Evolutionary conservation across 176 grass and related monocot species (phyloP).

Genomic region (Oryza officinalis): DNA sequence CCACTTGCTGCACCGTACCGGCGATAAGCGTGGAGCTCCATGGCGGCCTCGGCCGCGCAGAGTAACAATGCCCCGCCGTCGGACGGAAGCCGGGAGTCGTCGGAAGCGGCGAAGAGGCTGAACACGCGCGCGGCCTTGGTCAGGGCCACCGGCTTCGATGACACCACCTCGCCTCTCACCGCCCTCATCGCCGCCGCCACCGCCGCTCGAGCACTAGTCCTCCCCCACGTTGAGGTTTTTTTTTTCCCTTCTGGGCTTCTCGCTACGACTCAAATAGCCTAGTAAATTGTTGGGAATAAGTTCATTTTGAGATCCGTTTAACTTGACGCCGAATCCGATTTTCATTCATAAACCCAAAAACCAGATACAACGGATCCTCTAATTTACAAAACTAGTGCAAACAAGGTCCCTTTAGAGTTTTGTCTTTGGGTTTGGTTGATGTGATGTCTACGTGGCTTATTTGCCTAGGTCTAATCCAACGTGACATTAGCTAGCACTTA

Average conservation of each 20-base stretch:
- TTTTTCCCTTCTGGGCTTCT: too few relatives aligned
- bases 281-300: neutral
- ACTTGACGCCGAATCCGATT: too few relatives aligned
- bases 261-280: neutral
- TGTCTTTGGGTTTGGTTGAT: too few relatives aligned
- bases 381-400: too few relatives aligned
- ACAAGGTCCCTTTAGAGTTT: too few relatives aligned
- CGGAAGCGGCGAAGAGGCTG: neutral
- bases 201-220: neutral
- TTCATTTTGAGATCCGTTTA: too few relatives aligned
- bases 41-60: slow-evolving; percentile 10
- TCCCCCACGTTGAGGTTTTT: neutral
- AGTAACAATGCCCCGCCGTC: neutral
- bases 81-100: neutral
- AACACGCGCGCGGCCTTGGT: neutral
- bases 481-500: too few relatives aligned
- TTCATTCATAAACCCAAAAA: too few relatives aligned
- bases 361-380: too few relatives aligned
- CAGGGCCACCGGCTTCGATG: slow-evolving; percentile 8
- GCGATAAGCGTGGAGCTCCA: slow-evolving; percentile 30
- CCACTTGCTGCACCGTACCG: neutral
- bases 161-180: slow-evolving; percentile 21
- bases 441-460: too few relatives aligned
- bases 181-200: slow-evolving; percentile 32
- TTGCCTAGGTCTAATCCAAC: too few relatives aligned